Percentiles rank a stretch among this genome's conserved stretches.
Conservation (phyloP, 495 filamentous ascomycete species). For the Symbiotaphrina buchneri region DNA sequence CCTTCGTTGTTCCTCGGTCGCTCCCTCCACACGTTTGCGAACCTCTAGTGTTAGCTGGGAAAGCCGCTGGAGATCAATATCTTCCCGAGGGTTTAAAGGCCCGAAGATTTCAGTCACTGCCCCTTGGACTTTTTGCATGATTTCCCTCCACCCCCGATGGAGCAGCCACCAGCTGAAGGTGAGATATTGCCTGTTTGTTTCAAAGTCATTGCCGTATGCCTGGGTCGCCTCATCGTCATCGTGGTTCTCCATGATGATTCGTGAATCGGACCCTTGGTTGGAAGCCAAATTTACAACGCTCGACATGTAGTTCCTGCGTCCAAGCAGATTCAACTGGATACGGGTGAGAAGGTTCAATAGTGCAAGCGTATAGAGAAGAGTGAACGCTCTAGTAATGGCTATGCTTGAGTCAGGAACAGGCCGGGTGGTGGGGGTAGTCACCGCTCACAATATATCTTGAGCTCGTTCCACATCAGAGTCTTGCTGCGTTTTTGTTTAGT, state of each 20-base stretch:
- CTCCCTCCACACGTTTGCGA: constrained; percentile 64
- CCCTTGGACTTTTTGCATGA: constrained; percentile 53
- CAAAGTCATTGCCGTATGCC: constrained; percentile 73
- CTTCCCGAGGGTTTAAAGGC: constrained; percentile 64
- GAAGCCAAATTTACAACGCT: constrained; percentile 79
- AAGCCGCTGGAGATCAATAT: constrained; percentile 56
- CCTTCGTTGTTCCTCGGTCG: constrained; percentile 38
- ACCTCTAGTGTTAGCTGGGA: constrained; percentile 58
- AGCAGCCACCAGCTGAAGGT: constrained; percentile 97
- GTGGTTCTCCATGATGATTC: constrained; percentile 72
- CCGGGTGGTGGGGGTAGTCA: constrained; percentile 8
- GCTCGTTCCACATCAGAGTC: constrained; percentile 86
- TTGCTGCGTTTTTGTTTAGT: constrained; percentile 72
- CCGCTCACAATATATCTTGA: constrained; percentile 93
- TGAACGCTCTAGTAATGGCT: constrained; percentile 83
- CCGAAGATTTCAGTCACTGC: constrained; percentile 79
- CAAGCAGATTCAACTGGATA: constrained; percentile 92
- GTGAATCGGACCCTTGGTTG: constrained; percentile 27
- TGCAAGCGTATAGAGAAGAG: constrained; percentile 74
- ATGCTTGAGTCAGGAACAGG: constrained; percentile 3
- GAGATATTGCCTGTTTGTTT: constrained; percentile 82
- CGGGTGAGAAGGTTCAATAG: constrained; percentile 81
- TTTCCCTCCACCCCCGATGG: constrained; percentile 65
- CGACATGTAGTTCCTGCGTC: constrained; percentile 81
- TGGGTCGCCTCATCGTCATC: constrained; percentile 63